Conservation (phyloP, 2,329 filamentous ascomycete genomes). For the Dendrostoma leiphaemia region DNA sequence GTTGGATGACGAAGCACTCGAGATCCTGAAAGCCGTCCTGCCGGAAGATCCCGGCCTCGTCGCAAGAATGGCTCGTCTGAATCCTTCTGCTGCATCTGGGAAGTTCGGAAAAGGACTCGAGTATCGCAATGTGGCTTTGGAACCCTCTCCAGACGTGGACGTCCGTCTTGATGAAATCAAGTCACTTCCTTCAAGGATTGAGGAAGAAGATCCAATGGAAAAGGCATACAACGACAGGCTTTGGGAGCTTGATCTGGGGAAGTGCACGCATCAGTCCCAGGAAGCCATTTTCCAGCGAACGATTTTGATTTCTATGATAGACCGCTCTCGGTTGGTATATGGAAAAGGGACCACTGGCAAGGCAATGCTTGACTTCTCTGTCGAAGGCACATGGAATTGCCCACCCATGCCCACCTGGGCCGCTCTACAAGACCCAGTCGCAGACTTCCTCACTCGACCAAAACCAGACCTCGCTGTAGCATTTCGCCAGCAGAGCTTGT, state of each 20-base stretch:
- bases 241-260: constrained; percentile 3
- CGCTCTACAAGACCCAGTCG: neutral
- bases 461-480: constrained; percentile 2
- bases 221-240: neutral
- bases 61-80: neutral
- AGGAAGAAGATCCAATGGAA: neutral
- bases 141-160: neutral
- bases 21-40: neutral
- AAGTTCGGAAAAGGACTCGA: neutral
- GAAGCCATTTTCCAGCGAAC: constrained; percentile 7
- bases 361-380: constrained; percentile 5
- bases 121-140: neutral
- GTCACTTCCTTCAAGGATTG: neutral
- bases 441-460: neutral
- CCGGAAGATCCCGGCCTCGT: neutral
- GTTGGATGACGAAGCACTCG: neutral
- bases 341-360: neutral
- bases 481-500: neutral
- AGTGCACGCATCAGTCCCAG: neutral
- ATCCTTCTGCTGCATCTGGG: neutral
- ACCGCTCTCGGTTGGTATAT: constrained; percentile 7
- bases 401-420: constrained; percentile 5
- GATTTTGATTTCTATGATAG: constrained; percentile 10
- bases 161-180: neutral
- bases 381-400: constrained; percentile 6